Evolutionary conservation across 2,329 filamentous ascomycete genomes (phyloP).

Genomic region (Paraconiothyrium sp.): DNA sequence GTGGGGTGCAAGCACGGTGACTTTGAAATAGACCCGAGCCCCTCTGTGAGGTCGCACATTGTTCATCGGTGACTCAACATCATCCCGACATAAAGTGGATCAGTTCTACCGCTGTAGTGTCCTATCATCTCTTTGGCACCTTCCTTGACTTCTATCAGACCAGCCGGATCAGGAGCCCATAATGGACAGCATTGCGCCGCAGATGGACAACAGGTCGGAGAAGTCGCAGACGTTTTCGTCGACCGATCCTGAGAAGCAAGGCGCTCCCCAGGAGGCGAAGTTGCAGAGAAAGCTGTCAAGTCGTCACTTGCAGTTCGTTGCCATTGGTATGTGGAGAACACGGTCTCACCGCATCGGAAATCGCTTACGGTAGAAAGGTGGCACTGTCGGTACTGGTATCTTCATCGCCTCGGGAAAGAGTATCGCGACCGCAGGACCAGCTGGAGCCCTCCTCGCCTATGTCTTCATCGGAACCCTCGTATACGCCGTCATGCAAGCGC

Average conservation of each 20-base stretch:
- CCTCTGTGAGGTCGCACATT: not conserved
- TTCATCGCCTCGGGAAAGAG: conserved; percentile 62
- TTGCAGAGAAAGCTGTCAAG: conserved; percentile 49
- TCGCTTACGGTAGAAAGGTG: conserved; percentile 33
- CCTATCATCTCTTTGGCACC: not conserved
- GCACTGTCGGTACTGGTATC: conserved; percentile 62
- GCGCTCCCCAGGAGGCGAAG: conserved; percentile 31
- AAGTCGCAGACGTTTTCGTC: conserved; percentile 42
- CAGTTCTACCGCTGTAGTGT: not conserved
- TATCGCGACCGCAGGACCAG: conserved; percentile 59
- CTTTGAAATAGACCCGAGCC: conserved; percentile 18
- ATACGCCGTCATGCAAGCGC: conserved; percentile 74
- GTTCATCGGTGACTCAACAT: conserved; percentile 8
- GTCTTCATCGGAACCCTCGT: conserved; percentile 71
- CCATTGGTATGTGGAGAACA: conserved; percentile 42
- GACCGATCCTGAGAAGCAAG: conserved; percentile 50
- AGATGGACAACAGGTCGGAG: conserved; percentile 40
- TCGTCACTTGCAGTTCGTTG: conserved; percentile 52
- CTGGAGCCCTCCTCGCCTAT: conserved; percentile 58
- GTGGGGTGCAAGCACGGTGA: conserved; percentile 1
- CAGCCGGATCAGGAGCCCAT: conserved; percentile 17
- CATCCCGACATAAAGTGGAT: not conserved
- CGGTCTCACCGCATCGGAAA: not conserved
- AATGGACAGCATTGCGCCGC: conserved; percentile 36
- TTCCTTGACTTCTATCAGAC: not conserved